Evolutionary conservation across 2,329 filamentous ascomycete genomes (phyloP).

Genomic region (Hypoxylon sp.): DNA sequence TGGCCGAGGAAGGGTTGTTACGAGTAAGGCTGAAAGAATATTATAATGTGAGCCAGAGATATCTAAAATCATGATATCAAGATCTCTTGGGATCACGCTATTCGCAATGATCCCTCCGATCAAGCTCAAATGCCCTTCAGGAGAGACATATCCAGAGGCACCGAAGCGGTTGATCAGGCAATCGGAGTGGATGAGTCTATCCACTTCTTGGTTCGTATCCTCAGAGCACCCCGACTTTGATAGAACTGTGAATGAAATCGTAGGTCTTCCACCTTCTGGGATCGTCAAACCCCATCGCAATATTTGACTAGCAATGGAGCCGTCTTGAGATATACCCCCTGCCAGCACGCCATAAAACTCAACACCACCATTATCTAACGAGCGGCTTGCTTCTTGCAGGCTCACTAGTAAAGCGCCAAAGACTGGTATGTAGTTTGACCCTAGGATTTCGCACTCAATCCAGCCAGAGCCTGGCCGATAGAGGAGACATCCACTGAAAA

Average conservation of each 20-base stretch:
- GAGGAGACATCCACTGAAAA: conserved; percentile 68
- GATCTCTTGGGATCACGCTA: conserved; percentile 60
- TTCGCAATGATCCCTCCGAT: conserved; percentile 62
- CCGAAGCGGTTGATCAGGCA: conserved; percentile 59
- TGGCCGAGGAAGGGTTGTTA: conserved; percentile 62
- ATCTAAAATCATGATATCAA: conserved; percentile 66
- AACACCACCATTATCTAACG: conserved; percentile 47
- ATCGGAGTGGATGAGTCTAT: conserved; percentile 33
- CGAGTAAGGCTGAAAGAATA: conserved; percentile 46
- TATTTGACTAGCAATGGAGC: conserved; percentile 72
- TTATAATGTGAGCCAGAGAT: conserved; percentile 51
- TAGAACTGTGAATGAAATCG: conserved; percentile 51
- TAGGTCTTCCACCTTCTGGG: conserved; percentile 47
- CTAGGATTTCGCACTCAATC: conserved; percentile 59
- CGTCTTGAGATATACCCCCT: conserved; percentile 79
- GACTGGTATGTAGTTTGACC: conserved; percentile 54
- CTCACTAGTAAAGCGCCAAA: conserved; percentile 63
- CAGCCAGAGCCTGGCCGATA: conserved; percentile 66
- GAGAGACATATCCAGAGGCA: conserved; percentile 55
- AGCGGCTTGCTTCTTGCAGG: conserved; percentile 48
- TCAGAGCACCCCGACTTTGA: background rate
- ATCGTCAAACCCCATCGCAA: conserved; percentile 73
- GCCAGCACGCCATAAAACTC: conserved; percentile 73
- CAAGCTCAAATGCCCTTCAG: conserved; percentile 53
- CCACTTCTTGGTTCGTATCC: conserved; percentile 31